A percentile compares a stretch with the other conserved stretches of the same genome.
These are phyloP conservation scores for Sporothrix inflata DNA, from an alignment of 2,329 filamentous ascomycete genomes.

Conservation along the genomic window DNA sequence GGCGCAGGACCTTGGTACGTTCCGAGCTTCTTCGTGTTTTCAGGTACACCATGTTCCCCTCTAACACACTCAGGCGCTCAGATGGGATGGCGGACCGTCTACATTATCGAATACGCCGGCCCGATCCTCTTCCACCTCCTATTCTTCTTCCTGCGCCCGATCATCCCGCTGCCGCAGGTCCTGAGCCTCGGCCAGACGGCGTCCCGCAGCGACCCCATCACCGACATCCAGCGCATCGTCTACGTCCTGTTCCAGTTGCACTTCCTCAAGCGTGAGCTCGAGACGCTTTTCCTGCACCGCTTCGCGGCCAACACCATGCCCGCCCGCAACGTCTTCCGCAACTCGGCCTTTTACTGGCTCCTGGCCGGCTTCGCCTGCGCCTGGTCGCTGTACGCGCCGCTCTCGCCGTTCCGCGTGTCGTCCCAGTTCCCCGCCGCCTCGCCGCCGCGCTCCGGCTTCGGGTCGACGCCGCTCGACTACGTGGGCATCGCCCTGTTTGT, in stretches of 20 bases:
- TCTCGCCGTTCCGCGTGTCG: constrained; percentile 57
- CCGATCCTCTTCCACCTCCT: constrained; percentile 85
- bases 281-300: constrained; percentile 92
- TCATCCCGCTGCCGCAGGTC: constrained; percentile 58
- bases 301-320: constrained; percentile 97
- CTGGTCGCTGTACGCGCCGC: constrained; percentile 81
- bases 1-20: constrained; percentile 89
- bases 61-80: constrained; percentile 69
- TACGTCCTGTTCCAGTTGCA: constrained; percentile 77
- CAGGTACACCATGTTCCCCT: background rate
- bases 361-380: constrained; percentile 79
- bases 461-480: constrained; percentile 56
- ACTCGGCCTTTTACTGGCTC: constrained; percentile 92
- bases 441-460: constrained; percentile 35
- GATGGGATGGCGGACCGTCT: constrained; percentile 90
- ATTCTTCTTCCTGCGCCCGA: constrained; percentile 71
- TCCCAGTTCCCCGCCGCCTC: constrained; percentile 26
- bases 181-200: constrained; percentile 38
- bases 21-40: constrained; percentile 32
- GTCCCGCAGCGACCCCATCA: constrained; percentile 45
- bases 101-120: constrained; percentile 91
- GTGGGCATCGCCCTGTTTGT: constrained; percentile 71
- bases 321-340: constrained; percentile 86
- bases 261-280: constrained; percentile 92
- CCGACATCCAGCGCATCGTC: constrained; percentile 71